A percentile compares a stretch with the other conserved stretches of the same genome.
Conservation (phyloP, 345 rosid species). For the Aquilaria malaccensis region DNA sequence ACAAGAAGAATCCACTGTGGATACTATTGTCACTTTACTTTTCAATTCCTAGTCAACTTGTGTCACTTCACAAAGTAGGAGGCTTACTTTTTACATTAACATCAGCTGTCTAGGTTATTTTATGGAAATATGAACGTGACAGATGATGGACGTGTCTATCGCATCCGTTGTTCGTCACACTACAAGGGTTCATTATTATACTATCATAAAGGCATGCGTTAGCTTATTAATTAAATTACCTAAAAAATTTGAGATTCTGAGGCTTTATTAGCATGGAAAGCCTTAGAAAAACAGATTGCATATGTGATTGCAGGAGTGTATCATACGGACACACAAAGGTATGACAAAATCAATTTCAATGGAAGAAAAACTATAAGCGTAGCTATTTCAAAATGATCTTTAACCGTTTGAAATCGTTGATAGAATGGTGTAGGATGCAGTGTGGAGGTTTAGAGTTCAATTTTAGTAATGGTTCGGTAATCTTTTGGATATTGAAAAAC, state of each 20-base stretch:
- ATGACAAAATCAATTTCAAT: not conserved
- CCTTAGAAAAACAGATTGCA: not conserved
- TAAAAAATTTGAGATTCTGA: not conserved
- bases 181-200: not conserved
- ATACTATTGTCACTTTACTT: too few species aligned
- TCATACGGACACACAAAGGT: constrained; percentile 53
- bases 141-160: too few species aligned
- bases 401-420: too few species aligned
- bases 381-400: too few species aligned
- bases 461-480: too few species aligned
- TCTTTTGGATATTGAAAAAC: too few species aligned
- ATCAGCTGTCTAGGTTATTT: constrained; percentile 52
- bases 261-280: not conserved
- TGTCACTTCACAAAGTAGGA: constrained; percentile 78
- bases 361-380: too few species aligned
- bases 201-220: not conserved
- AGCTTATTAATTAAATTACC: not conserved
- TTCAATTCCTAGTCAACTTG: constrained; percentile 33
- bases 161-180: too few species aligned
- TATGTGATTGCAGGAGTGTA: constrained; percentile 45
- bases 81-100: constrained; percentile 62
- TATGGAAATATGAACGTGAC: too few species aligned
- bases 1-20: too few species aligned
- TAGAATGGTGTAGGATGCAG: too few species aligned
- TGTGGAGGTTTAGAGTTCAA: too few species aligned